Evolutionary conservation across 106 monocot genomes (phyloP).

Genomic region (Chionographis japonica): DNA sequence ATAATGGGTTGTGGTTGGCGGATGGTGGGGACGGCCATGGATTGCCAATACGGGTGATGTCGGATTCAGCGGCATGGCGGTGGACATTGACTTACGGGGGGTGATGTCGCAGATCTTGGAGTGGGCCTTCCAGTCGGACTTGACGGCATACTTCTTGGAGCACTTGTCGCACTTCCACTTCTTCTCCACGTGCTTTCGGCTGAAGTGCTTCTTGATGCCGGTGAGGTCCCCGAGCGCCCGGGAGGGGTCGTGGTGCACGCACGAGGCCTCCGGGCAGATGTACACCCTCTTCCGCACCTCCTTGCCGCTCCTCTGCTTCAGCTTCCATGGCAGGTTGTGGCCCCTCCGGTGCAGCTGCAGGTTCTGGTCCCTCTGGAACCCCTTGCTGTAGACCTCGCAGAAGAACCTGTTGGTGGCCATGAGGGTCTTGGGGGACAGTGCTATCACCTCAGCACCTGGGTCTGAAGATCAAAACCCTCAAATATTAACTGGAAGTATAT

Average conservation of each 20-base stretch:
- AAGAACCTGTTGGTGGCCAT: constrained; percentile 67
- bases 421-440: constrained; percentile 58
- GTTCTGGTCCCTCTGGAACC: constrained; percentile 67
- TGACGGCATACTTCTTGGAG: constrained; percentile 34
- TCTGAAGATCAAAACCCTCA: constrained; percentile 15
- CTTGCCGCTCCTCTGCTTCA: constrained; percentile 51
- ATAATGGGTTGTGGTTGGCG: too few species aligned
- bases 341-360: constrained; percentile 75
- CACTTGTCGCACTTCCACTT: constrained; percentile 41
- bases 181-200: constrained; percentile 34
- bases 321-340: constrained; percentile 82
- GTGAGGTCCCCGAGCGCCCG: constrained; percentile 37
- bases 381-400: constrained; percentile 74
- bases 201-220: constrained; percentile 44
- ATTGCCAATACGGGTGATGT: too few species aligned
- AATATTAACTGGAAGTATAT: too few species aligned
- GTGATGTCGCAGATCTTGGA: constrained; percentile 36
- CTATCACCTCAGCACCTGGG: constrained; percentile 52
- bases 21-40: too few species aligned
- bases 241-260: constrained; percentile 38
- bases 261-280: constrained; percentile 37
- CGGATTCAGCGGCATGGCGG: too few species aligned
- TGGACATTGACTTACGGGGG: too few species aligned
- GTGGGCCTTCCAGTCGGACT: constrained; percentile 36
- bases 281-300: constrained; percentile 54